phyloP scores from a whole-genome alignment of 768 basidiomycete genomes.

The Tylopilus sp. region DNA sequence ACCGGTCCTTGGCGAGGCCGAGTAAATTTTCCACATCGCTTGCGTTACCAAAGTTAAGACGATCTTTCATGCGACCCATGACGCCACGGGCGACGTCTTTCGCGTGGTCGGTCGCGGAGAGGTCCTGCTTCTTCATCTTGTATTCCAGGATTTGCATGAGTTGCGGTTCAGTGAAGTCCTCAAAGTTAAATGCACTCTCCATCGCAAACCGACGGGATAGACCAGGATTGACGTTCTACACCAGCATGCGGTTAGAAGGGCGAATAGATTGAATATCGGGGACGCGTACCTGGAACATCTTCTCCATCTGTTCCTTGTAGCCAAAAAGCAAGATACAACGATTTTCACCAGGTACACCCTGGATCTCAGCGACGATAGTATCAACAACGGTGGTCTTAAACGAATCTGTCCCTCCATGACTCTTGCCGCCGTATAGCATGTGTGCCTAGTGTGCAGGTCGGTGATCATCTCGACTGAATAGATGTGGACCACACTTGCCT shows the following conservation, averaged over 20 bases:
- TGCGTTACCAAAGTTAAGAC: slow-evolving; percentile 64
- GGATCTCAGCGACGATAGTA: slow-evolving; percentile 71
- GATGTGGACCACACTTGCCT: slow-evolving; percentile 39
- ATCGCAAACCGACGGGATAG: no score
- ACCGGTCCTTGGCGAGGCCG: slow-evolving; percentile 46
- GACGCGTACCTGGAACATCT: slow-evolving; percentile 68
- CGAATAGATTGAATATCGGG: neutral
- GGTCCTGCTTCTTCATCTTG: slow-evolving; percentile 54
- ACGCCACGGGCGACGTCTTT: no score
- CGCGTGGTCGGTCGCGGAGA: no score
- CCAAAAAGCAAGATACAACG: slow-evolving; percentile 64
- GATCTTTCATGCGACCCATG: slow-evolving; percentile 33
- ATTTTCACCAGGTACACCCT: slow-evolving; percentile 66
- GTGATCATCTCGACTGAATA: no score
- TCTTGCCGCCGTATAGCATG: no score
- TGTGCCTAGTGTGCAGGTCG: no score
- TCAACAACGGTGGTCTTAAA: no score
- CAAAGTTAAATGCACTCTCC: slow-evolving; percentile 66
- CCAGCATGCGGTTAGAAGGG: neutral
- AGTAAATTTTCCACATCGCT: slow-evolving; percentile 65
- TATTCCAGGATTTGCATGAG: slow-evolving; percentile 48
- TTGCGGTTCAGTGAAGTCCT: no score
- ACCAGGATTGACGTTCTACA: no score
- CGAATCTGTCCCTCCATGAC: no score
- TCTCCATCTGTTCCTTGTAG: no score